phyloP scores from a whole-genome alignment of 1,284 basidiomycete genomes.

The Retiboletus flavoniger region DNA sequence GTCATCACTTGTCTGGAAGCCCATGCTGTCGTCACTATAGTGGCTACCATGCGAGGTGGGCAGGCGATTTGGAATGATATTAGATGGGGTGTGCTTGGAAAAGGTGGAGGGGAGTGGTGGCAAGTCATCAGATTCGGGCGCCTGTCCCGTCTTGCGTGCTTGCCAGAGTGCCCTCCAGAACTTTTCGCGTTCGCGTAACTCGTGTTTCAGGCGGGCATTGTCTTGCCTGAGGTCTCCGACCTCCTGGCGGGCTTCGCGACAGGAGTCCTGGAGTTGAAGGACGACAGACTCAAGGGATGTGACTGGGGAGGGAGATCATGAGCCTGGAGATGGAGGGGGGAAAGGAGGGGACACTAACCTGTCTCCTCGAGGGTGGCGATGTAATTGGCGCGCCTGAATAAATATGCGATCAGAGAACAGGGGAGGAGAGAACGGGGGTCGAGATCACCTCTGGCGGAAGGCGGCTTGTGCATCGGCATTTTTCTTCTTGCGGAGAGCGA shows the following conservation, averaged over 20 bases:
- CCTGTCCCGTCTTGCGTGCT: slow-evolving; percentile 53
- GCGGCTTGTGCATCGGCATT: slow-evolving; percentile 72
- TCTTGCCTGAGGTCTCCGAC: slow-evolving; percentile 59
- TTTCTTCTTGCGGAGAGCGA: slow-evolving; percentile 78
- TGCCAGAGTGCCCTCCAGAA: slow-evolving; percentile 67
- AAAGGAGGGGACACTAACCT: slow-evolving; percentile 46
- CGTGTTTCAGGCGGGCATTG: slow-evolving; percentile 59
- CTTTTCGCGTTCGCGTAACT: slow-evolving; percentile 68
- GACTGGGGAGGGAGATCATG: slow-evolving; percentile 38
- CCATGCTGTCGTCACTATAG: slow-evolving; percentile 41
- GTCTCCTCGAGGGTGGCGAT: slow-evolving; percentile 86
- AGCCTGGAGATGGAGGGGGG: slow-evolving; percentile 18
- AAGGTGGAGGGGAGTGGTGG: slow-evolving; percentile 51
- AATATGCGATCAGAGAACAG: slow-evolving; percentile 38
- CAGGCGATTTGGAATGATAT: slow-evolving; percentile 21
- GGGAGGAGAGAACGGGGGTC: slow-evolving; percentile 1
- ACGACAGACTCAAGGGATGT: slow-evolving; percentile 79
- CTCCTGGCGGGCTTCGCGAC: slow-evolving; percentile 62
- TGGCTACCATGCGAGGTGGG: slow-evolving; percentile 36
- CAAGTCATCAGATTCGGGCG: slow-evolving; percentile 56
- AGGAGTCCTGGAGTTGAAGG: slow-evolving; percentile 76
- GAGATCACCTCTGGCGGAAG: slow-evolving; percentile 40
- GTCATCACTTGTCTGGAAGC: slow-evolving; percentile 48
- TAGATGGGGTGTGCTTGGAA: slow-evolving; percentile 28
- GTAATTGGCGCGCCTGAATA: slow-evolving; percentile 73